Conservation (phyloP, 1,139 yeast genomes). For the Scheffersomyces insectosa region DNA sequence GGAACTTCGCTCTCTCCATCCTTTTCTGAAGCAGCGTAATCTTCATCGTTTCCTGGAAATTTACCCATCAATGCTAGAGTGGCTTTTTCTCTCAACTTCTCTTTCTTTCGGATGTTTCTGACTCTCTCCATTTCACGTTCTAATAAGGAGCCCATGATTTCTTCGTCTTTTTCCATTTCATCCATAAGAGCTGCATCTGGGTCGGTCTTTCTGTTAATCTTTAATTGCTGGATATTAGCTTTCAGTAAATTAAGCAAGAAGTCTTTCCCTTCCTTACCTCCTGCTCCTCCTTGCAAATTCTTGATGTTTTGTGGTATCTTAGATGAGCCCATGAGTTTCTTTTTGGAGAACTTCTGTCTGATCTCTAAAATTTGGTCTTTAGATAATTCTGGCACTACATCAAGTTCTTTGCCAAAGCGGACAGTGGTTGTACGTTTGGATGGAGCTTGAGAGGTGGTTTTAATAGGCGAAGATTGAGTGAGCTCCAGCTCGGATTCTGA, state of each 20-base stretch:
- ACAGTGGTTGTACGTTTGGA: neutral
- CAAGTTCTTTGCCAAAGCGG: constrained; percentile 6
- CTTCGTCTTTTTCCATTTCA: constrained; percentile 44
- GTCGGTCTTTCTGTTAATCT: constrained; percentile 21
- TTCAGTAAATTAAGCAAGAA: constrained; percentile 28
- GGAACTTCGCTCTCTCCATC: constrained; percentile 23
- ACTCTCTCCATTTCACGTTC: constrained; percentile 64
- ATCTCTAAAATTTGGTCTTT: constrained; percentile 38
- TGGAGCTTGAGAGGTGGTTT: constrained; percentile 1
- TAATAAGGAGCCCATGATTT: constrained; percentile 48
- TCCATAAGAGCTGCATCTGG: constrained; percentile 33
- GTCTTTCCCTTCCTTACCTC: constrained; percentile 8
- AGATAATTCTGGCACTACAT: constrained; percentile 32
- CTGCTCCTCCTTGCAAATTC: constrained; percentile 4
- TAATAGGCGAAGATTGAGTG: constrained; percentile 10
- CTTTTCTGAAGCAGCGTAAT: constrained; percentile 10
- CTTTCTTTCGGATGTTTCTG: constrained; percentile 52
- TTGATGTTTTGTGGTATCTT: constrained; percentile 6
- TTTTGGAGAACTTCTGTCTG: constrained; percentile 36
- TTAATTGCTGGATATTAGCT: constrained; percentile 40
- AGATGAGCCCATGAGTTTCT: constrained; percentile 10
- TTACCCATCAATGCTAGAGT: constrained; percentile 29
- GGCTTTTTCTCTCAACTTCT: constrained; percentile 43
- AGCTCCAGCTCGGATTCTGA: constrained; percentile 20
- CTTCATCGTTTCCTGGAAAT: constrained; percentile 14